phyloP scores from a whole-genome alignment of 768 basidiomycete species.

The Leccinum subgranulosum region DNA sequence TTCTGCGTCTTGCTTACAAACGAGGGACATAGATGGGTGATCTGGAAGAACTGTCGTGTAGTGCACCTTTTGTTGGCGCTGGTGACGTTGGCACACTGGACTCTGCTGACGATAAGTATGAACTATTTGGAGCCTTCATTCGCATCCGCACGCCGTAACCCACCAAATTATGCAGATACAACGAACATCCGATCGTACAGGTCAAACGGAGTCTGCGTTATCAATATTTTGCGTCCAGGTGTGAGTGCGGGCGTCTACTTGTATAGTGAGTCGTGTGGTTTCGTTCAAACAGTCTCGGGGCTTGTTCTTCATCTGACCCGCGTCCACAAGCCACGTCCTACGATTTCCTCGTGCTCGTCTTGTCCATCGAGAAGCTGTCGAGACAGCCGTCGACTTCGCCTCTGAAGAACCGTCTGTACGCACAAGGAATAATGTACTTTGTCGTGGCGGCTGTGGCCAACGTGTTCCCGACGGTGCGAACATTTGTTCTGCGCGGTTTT shows the following conservation, averaged over 20 bases:
- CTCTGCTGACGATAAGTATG: slow-evolving; percentile 14
- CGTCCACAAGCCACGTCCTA: slow-evolving; percentile 16
- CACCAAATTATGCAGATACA: slow-evolving; percentile 9
- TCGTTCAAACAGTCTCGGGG: not conserved
- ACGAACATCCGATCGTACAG: not conserved
- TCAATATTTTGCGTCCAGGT: not conserved
- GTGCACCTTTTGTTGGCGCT: slow-evolving; percentile 15
- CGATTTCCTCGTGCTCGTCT: slow-evolving; percentile 17
- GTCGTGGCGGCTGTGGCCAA: slow-evolving; percentile 13
- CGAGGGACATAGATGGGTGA: slow-evolving; percentile 21
- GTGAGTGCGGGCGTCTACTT: slow-evolving; percentile 9
- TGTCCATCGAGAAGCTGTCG: slow-evolving; percentile 18
- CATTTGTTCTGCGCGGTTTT: no score
- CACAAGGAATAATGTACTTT: slow-evolving; percentile 24
- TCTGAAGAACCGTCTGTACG: slow-evolving; percentile 13
- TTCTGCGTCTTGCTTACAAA: not conserved
- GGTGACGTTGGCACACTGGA: slow-evolving; percentile 22
- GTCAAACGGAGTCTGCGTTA: not conserved
- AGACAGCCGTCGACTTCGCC: slow-evolving; percentile 12
- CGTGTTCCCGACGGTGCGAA: slow-evolving; percentile 11
- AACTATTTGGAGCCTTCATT: not conserved
- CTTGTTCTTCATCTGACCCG: not conserved
- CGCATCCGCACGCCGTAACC: not conserved
- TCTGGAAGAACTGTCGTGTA: slow-evolving; percentile 20
- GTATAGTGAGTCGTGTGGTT: slow-evolving; percentile 17